A percentile compares a stretch with the other conserved stretches of the same genome.
These are phyloP conservation scores for Chrysanthemum lavandulifolium DNA, from an alignment of 129 eudicot species.

Conservation along the genomic window DNA sequence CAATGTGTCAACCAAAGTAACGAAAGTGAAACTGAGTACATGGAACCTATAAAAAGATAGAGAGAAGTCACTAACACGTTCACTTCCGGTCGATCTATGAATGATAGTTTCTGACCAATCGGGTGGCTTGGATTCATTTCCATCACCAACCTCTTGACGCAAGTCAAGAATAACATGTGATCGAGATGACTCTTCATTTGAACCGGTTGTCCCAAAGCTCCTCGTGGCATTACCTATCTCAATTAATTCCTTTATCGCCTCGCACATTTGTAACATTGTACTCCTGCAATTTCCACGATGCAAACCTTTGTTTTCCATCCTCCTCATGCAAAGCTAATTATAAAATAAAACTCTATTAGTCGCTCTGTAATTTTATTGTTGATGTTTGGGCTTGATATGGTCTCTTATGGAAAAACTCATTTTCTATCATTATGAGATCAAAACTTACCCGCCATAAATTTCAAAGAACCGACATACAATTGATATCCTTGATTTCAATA, in stretches of 20 bases:
- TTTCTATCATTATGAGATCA: constrained; percentile 73
- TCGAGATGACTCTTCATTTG: constrained; percentile 81
- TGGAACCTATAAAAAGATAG: too few species aligned
- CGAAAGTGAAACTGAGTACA: too few species aligned
- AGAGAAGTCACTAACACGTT: too few species aligned
- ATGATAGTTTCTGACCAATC: constrained; percentile 65
- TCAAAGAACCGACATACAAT: constrained; percentile 69
- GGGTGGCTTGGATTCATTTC: constrained; percentile 61
- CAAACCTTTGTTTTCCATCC: constrained; percentile 79
- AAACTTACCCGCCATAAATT: constrained; percentile 78
- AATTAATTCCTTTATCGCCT: constrained; percentile 53
- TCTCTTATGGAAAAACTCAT: constrained; percentile 32
- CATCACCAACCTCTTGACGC: constrained; percentile 57
- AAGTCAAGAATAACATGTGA: constrained; percentile 87
- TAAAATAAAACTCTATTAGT: constrained; percentile 5
- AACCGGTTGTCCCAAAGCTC: constrained; percentile 79
- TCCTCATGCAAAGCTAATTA: constrained; percentile 76
- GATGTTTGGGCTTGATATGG: background rate
- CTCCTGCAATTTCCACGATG: constrained; percentile 76
- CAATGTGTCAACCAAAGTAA: too few species aligned
- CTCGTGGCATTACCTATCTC: constrained; percentile 69
- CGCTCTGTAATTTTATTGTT: background rate
- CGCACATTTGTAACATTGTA: constrained; percentile 47
- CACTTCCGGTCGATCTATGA: constrained; percentile 87
- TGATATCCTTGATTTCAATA: constrained; percentile 67